phyloP scores from a whole-genome alignment of 2,329 filamentous ascomycete genomes.

The Calonectria pseudoreteaudii region DNA sequence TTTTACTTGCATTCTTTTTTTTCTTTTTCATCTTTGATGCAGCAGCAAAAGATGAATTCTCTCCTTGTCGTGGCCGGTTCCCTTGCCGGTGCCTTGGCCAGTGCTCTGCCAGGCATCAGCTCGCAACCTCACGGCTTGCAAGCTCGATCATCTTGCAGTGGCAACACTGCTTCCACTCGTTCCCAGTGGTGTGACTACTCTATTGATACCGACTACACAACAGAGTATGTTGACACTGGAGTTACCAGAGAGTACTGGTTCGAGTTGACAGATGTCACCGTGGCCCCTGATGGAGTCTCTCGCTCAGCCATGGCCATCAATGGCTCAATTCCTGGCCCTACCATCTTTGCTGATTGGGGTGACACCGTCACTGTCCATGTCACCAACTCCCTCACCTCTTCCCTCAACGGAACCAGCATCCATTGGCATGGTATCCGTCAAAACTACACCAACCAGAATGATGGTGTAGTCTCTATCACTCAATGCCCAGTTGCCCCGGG shows the following conservation, averaged over 20 bases:
- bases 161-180: conserved; percentile 49
- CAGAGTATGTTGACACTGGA: conserved; percentile 58
- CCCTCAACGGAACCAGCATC: conserved; percentile 52
- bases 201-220: conserved; percentile 60
- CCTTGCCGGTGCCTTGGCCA: conserved; percentile 8
- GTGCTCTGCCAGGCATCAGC: not conserved
- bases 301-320: conserved; percentile 63
- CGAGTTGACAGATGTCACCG: conserved; percentile 53
- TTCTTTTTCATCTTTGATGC: not conserved
- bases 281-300: conserved; percentile 60
- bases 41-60: not conserved
- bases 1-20: not conserved
- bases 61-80: not conserved
- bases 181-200: conserved; percentile 61
- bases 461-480: conserved; percentile 20
- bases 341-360: conserved; percentile 65
- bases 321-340: conserved; percentile 68
- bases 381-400: conserved; percentile 57
- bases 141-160: conserved; percentile 23
- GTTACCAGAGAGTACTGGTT: conserved; percentile 64
- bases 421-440: conserved; percentile 27
- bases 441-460: conserved; percentile 16
- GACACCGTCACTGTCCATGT: conserved; percentile 63
- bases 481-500: conserved; percentile 22
- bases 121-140: not conserved